phyloP scores from a whole-genome alignment of 495 filamentous ascomycete species.

The Penicilliopsis zonata region DNA sequence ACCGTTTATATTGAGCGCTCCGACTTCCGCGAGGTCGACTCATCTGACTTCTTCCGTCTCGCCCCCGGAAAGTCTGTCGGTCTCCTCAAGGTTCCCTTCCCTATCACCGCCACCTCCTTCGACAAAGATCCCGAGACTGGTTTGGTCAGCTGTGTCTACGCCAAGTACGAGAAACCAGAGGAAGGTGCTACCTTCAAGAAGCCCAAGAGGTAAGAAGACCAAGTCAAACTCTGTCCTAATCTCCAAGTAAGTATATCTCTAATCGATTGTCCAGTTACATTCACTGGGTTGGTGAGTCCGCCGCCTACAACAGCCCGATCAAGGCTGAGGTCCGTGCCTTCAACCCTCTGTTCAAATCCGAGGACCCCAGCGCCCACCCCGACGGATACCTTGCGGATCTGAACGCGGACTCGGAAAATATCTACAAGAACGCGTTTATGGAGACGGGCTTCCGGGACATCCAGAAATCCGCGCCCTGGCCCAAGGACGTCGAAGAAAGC shows the following conservation, averaged over 20 bases:
- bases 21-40: constrained; percentile 82
- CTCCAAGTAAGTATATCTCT: not conserved
- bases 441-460: constrained; percentile 82
- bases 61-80: constrained; percentile 85
- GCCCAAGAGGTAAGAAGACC: constrained; percentile 53
- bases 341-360: constrained; percentile 75
- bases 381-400: constrained; percentile 71
- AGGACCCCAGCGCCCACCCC: constrained; percentile 56
- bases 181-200: constrained; percentile 49
- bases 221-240: not conserved
- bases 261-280: constrained; percentile 34
- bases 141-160: constrained; percentile 39
- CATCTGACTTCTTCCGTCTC: constrained; percentile 83
- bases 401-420: constrained; percentile 71
- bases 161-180: constrained; percentile 31
- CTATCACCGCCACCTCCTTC: constrained; percentile 69
- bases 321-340: constrained; percentile 71
- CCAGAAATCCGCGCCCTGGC: constrained; percentile 64
- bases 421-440: constrained; percentile 67
- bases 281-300: constrained; percentile 67
- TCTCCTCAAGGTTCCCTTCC: constrained; percentile 69
- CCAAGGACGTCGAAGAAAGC: constrained; percentile 54
- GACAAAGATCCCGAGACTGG: constrained; percentile 58
- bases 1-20: constrained; percentile 84
- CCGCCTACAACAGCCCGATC: constrained; percentile 49